Evolutionary conservation across 306 rosid genomes (phyloP).

Genomic region (Betula pendula): DNA sequence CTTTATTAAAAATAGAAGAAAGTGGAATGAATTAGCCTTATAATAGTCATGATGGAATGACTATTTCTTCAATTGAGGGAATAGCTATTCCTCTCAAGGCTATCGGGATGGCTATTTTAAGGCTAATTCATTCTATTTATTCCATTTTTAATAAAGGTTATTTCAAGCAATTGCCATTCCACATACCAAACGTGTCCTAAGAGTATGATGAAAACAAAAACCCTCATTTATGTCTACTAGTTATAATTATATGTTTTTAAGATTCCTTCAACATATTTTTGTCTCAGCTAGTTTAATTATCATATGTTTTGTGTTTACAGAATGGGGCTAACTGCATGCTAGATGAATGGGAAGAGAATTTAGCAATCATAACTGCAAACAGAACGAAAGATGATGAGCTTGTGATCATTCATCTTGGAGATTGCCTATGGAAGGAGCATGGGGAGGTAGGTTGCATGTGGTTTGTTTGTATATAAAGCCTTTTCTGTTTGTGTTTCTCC

Average conservation of each 20-base stretch:
- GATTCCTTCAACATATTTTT: background rate
- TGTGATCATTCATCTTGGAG: constrained; percentile 86
- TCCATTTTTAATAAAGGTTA: too few species aligned
- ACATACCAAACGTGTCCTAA: too few species aligned
- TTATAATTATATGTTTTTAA: background rate
- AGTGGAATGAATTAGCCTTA: too few species aligned
- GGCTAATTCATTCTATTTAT: too few species aligned
- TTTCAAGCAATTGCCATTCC: too few species aligned
- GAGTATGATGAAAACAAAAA: background rate
- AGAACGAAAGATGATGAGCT: constrained; percentile 94
- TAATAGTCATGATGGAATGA: too few species aligned
- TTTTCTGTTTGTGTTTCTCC: background rate
- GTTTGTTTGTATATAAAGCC: background rate
- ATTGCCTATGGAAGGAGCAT: constrained; percentile 87
- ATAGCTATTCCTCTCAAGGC: too few species aligned
- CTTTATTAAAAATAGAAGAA: too few species aligned
- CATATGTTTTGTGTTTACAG: constrained; percentile 38
- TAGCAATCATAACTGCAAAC: constrained; percentile 88
- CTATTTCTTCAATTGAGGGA: too few species aligned
- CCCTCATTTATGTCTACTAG: background rate
- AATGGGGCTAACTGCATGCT: constrained; percentile 67
- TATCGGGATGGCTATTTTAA: too few species aligned
- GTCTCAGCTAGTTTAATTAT: constrained; percentile 12
- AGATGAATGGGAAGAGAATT: constrained; percentile 91
- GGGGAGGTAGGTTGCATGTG: constrained; percentile 59